Base-by-base conservation (phyloP, 805 yeast genomes). In the Starmerella vaccinii region DNA sequence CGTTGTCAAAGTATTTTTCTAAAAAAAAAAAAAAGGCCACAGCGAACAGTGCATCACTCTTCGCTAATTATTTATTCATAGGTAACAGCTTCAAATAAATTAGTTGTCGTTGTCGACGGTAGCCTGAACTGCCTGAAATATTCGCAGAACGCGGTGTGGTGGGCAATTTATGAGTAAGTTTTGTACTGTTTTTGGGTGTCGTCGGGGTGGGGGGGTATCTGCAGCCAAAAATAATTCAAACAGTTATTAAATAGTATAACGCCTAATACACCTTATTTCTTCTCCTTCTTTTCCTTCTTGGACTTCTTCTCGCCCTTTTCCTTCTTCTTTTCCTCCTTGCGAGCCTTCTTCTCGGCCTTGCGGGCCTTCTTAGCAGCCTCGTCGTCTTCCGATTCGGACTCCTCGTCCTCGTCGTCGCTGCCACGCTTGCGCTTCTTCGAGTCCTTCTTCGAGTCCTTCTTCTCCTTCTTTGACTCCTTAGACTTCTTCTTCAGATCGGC, bases 1-100 rank as follows among this genome's bases (percentile, higher is more conserved):
- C 0, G 69, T 68, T 2, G 69, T 85, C 29, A 78, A 78, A 60
- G 75, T 84, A 2, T 82, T 50, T 46, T 40, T 52, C 1, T 57
- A 30, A 34, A 33, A 45, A 15, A n/a, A 19, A 4, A 12, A 6
- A 23, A 23, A 15, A 38, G 29, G 6, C 15, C 12, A 21, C 16
- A 8, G 29, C 5, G 15, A n/a, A 2, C n/a, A 8, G 7, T 9
- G 16, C 15, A 16, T 32, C 15, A 16, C 13, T 15, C 24, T 10
- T 23, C 15, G 6, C 4, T 19, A 19, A 13, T 22, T 24, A 22
- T 22, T 42, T 27, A 42, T 7, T 41, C 26, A 13, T 26, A n/a
- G n/a, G n/a, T n/a, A n/a, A n/a, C n/a, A n/a, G n/a, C n/a, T n/a
- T n/a, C n/a, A n/a, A n/a, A n/a, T n/a, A n/a, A n/a, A n/a, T n/a